Evolutionary conservation across 768 basidiomycete species (phyloP).

Genomic region (Collybia mongolica): DNA sequence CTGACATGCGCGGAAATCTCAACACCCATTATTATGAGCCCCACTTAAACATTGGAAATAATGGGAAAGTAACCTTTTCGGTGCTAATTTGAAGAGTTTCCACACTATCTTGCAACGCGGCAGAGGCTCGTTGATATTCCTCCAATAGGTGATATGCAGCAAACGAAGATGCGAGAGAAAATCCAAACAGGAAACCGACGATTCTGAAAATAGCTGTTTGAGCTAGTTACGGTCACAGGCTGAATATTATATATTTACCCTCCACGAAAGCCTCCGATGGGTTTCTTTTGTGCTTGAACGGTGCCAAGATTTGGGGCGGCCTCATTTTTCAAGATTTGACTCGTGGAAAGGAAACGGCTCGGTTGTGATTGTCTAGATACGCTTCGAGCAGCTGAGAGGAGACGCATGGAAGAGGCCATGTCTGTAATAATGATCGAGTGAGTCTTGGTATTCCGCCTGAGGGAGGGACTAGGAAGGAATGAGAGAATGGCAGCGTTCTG

Average conservation of each 20-base stretch:
- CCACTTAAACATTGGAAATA: not conserved
- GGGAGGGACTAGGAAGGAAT: too few relatives aligned
- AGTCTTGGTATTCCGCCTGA: too few relatives aligned
- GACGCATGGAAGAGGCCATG: constrained; percentile 37
- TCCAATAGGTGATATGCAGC: constrained; percentile 88
- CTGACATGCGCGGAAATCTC: constrained; percentile 83
- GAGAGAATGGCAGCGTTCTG: too few relatives aligned
- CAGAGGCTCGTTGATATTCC: constrained; percentile 87
- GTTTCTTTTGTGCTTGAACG: constrained; percentile 62
- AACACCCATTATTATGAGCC: not conserved
- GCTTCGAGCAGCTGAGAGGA: constrained; percentile 17
- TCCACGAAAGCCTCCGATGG: constrained; percentile 71
- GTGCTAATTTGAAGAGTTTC: constrained; percentile 84
- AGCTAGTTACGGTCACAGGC: constrained; percentile 5
- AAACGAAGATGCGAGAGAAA: constrained; percentile 84
- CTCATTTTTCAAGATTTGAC: constrained; percentile 42
- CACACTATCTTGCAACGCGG: constrained; percentile 84
- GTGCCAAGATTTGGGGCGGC: constrained; percentile 51
- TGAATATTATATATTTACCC: constrained; percentile 40
- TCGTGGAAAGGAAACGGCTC: constrained; percentile 43
- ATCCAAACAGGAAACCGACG: constrained; percentile 85
- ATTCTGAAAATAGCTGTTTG: constrained; percentile 42
- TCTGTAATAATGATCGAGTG: too few relatives aligned
- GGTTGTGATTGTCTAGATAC: constrained; percentile 7
- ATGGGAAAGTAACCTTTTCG: constrained; percentile 53